Evolutionary conservation across 108 stramenopile genomes (phyloP).

Genomic region (Pseudonitzschia pungens): DNA sequence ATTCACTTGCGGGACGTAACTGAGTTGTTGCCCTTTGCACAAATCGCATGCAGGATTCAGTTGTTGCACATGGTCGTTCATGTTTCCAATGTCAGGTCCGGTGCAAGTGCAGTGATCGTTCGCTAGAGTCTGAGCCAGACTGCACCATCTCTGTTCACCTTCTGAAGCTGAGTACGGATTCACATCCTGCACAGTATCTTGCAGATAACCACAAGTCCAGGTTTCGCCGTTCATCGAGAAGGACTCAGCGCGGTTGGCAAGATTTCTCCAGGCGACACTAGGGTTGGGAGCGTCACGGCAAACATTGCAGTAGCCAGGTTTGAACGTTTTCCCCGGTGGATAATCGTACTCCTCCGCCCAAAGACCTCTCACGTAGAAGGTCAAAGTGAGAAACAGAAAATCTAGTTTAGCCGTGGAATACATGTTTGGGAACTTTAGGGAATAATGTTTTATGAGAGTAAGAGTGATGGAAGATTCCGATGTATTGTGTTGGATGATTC

Average conservation of each 20-base stretch:
- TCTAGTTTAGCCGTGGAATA: not conserved
- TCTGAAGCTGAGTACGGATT: not conserved
- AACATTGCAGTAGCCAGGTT: constrained; percentile 4
- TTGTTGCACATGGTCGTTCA: constrained; percentile 12
- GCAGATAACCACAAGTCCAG: constrained; percentile 17
- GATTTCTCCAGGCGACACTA: not conserved
- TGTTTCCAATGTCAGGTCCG: constrained; percentile 4
- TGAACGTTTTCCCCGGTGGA: constrained; percentile 3
- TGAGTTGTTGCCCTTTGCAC: constrained; percentile 6
- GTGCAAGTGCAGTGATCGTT: constrained; percentile 6
- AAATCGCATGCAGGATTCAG: constrained; percentile 14
- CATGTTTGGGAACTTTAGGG: not conserved
- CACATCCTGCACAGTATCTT: constrained; percentile 16
- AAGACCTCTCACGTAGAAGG: constrained; percentile 1
- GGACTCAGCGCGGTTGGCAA: constrained; percentile 12
- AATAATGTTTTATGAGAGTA: no score
- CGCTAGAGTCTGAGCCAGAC: not conserved
- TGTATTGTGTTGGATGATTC: no score
- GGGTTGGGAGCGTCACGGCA: constrained; percentile 11
- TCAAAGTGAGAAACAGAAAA: not conserved
- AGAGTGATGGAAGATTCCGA: no score
- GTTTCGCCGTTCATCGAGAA: constrained; percentile 8
- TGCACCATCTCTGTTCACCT: constrained; percentile 11
- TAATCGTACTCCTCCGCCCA: not conserved
- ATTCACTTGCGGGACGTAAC: constrained; percentile 12